A percentile compares a stretch with the other conserved stretches of the same genome.
Evolutionary conservation across 305 asterid genomes (phyloP).

Genomic region (Coffea humblotiana): DNA sequence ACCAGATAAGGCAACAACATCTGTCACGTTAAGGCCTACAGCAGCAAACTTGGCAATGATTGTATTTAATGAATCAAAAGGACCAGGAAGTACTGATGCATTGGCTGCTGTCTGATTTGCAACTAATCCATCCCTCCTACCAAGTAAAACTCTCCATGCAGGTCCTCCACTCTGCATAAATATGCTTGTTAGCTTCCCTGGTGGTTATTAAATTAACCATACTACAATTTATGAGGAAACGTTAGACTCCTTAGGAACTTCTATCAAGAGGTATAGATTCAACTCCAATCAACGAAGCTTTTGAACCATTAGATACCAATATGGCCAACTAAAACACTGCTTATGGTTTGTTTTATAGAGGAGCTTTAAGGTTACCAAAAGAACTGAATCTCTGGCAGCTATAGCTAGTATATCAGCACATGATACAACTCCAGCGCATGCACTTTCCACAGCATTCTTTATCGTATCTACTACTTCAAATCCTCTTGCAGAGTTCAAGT

Average conservation of each 20-base stretch:
- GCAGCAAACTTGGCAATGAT: conserved; percentile 52
- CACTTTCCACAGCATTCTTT: neutral
- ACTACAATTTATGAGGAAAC: neutral
- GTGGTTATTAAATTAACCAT: too few relatives aligned
- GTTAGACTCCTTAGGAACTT: neutral
- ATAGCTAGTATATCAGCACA: neutral
- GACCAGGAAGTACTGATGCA: conserved; percentile 50
- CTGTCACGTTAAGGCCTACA: conserved; percentile 58
- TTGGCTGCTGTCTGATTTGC: conserved; percentile 68
- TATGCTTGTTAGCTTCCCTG: neutral
- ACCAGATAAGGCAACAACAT: conserved; percentile 80
- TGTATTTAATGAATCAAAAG: conserved; percentile 49
- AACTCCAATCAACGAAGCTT: too few relatives aligned
- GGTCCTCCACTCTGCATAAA: conserved; percentile 79
- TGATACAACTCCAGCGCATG: neutral
- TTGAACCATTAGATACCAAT: too few relatives aligned
- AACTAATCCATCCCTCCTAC: conserved; percentile 75
- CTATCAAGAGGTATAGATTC: too few relatives aligned
- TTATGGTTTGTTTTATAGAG: too few relatives aligned
- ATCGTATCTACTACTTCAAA: neutral
- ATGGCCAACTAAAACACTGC: too few relatives aligned
- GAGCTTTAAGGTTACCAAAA: conserved; percentile 38
- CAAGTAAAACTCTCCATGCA: conserved; percentile 63
- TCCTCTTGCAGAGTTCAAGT: neutral
- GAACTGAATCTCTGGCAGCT: conserved; percentile 19